Evolutionary conservation across 2,329 filamentous ascomycete species (phyloP), one percentile per base, ranked within the genome.

Genomic region (Phialophora expanda): DNA sequence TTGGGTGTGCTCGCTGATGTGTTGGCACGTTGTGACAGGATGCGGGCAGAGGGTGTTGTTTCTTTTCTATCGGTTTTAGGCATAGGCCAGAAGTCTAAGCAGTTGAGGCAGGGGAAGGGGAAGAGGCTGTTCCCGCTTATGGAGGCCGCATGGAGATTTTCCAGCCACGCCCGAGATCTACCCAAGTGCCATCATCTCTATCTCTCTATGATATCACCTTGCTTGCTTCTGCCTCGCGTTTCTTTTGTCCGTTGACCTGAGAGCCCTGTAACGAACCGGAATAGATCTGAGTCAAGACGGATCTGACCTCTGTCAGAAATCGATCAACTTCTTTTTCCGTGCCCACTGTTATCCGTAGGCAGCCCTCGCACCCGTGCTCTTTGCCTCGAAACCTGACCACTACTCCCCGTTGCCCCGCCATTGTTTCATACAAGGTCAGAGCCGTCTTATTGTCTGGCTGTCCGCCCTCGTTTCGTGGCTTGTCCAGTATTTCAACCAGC

Each of bases 331-430:
- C 95, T 1, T 86, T 80, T 77, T 96, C 91, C 0, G 94, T 98
- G 17, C 95, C 95, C 12, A 99, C 87, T 0, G 95, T 99, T 71
- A 98, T 92, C 62, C 95, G 86, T 76, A 99, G 79, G 74, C 94
- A 97, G 0, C 94, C 95, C 50, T 89, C 78, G 76, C 95, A 99
- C 4, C 93, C 94, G 70, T 90, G 83, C 82, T 99, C 95, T 80
- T 93, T 96, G 56, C 95, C 95, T 72, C 95, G 85, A 78, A 98
- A 99, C 61, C 95, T 84, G 3, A 98, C 94, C 6, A 99, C 93
- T 0, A 99, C 94, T 0, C 94, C 93, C 76, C 88, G 89, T 48
- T 87, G 86, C 82, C 96, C 92, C 0, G 95, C 95, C 73, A 99
- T 83, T 32, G 82, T 84, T 79, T 96, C 88, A 77, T 99, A 99